Evolutionary conservation across 2,329 filamentous ascomycete species (phyloP), one percentile per base, ranked within the genome.

Genomic region (Raffaelea arxii): DNA sequence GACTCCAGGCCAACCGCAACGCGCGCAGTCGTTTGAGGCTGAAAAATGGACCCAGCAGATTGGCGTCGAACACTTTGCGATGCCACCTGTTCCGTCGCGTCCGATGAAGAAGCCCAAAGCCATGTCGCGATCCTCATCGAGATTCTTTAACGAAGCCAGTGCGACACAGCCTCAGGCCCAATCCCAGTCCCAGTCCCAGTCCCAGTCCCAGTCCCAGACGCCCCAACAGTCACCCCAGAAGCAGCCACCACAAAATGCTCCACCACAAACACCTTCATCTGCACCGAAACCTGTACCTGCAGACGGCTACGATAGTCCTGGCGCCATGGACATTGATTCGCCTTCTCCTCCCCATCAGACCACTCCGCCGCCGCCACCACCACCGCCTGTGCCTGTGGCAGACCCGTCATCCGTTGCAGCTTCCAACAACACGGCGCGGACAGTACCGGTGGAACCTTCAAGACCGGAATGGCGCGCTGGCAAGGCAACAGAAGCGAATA

Each of bases 291-390:
- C 32, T n/a, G 16, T n/a, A 36, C 6, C 6, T 18, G 16, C 7
- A 6, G 38, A 40, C 4, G 24, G 41, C 1, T 27, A 32, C 21
- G 67, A 67, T 30, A 78, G 72, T 51, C 74, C 77, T 3, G 75
- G 72, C 48, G 76, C 78, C 14, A 83, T 83, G 79, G 79, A 83
- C 52, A 80, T 83, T 43, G 79, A 83, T 54, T 69, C 74, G 4
- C 75, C n/a, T n/a, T n/a, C n/a, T n/a, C n/a, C n/a, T n/a, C n/a
- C 77, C 19, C 59, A 59, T 21, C 52, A 53, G 10, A 53, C 55
- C 24, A 43, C 61, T 56, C 30, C 53, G 49, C 56, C 63, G 51
- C 45, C 25, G 12, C 23, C 39, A 16, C 49, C 54, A 3, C 53
- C 51, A 25, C 51, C 56, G 23, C 21, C 51, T 3, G 42, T 43